Conservation (phyloP, 306 rosid species). For the Fragaria iinumae region DNA sequence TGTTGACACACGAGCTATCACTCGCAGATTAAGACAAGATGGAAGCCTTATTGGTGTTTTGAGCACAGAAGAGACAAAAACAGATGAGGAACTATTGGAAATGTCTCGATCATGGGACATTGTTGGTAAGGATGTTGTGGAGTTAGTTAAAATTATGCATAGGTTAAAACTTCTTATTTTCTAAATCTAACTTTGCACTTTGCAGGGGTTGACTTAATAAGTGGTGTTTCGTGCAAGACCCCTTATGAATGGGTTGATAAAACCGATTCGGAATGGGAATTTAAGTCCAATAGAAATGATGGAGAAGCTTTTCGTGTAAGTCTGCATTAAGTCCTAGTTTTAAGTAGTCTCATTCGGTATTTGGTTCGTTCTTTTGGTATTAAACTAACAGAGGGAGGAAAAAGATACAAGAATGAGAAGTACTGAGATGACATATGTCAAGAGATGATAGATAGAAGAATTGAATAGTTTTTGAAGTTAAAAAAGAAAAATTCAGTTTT, state of each 20-base stretch:
- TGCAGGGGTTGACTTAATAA: conserved; percentile 86
- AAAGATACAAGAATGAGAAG: not conserved
- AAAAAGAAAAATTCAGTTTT: not conserved
- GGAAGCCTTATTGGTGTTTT: conserved; percentile 94
- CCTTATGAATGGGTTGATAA: conserved; percentile 83
- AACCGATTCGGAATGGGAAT: conserved; percentile 66
- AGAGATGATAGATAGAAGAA: not conserved
- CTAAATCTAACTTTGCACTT: conserved; percentile 35
- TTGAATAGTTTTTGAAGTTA: not conserved
- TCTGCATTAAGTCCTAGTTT: not conserved
- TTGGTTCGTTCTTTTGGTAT: not conserved
- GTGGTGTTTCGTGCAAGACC: conserved; percentile 83
- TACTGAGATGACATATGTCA: not conserved
- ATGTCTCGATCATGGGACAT: conserved; percentile 88
- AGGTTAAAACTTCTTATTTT: conserved; percentile 17
- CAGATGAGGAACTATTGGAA: conserved; percentile 76
- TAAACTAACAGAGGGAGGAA: not conserved
- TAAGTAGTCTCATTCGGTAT: not conserved
- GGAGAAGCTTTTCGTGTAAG: conserved; percentile 66
- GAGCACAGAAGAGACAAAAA: conserved; percentile 78
- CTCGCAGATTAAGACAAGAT: conserved; percentile 87
- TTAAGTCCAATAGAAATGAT: conserved; percentile 36
- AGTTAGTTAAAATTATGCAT: conserved; percentile 3
- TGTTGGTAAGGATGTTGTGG: conserved; percentile 63
- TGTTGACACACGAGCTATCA: conserved; percentile 93